A percentile compares a stretch with the other conserved stretches of the same genome.
phyloP scores from a whole-genome alignment of 2,329 filamentous ascomycete genomes.

The Raffaelea albimanens region DNA sequence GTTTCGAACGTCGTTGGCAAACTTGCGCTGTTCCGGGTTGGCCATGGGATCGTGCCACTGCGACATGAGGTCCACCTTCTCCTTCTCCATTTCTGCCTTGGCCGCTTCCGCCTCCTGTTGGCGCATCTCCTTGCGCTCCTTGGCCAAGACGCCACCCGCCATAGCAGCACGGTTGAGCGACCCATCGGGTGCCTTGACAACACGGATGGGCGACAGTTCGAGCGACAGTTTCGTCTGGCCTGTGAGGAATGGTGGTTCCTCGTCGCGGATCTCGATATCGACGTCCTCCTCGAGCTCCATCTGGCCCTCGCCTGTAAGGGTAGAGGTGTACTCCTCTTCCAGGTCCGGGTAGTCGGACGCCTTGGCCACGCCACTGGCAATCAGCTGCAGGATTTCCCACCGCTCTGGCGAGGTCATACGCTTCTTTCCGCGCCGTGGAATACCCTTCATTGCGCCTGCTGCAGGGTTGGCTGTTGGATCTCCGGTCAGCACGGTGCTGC shows the following conservation, averaged over 20 bases:
- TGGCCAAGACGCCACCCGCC: slow-evolving; percentile 79
- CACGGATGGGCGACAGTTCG: slow-evolving; percentile 87
- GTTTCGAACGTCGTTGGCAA: slow-evolving; percentile 76
- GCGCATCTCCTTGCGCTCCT: slow-evolving; percentile 79
- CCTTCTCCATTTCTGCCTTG: slow-evolving; percentile 68
- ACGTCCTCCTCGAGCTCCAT: slow-evolving; percentile 94
- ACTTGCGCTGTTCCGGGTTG: slow-evolving; percentile 71
- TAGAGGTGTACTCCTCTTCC: slow-evolving; percentile 87
- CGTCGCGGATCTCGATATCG: slow-evolving; percentile 92
- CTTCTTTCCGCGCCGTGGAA: slow-evolving; percentile 56
- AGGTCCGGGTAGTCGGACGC: slow-evolving; percentile 90
- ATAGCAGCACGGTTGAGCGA: slow-evolving; percentile 95
- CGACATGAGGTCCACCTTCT: slow-evolving; percentile 73
- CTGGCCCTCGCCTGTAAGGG: slow-evolving; percentile 73
- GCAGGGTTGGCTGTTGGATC: slow-evolving; percentile 36
- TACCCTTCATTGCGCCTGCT: slow-evolving; percentile 42
- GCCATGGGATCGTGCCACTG: slow-evolving; percentile 99
- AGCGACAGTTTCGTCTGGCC: slow-evolving; percentile 95
- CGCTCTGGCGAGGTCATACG: slow-evolving; percentile 92
- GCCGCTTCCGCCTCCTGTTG: slow-evolving; percentile 79
- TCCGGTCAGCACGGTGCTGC: slow-evolving; percentile 6
- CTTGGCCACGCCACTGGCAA: slow-evolving; percentile 88
- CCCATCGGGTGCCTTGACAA: slow-evolving; percentile 96
- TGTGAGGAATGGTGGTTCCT: slow-evolving; percentile 90
- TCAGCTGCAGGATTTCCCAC: slow-evolving; percentile 96